Conservation (phyloP, 1,139 yeast genomes). For the Candida sanyaensis region DNA sequence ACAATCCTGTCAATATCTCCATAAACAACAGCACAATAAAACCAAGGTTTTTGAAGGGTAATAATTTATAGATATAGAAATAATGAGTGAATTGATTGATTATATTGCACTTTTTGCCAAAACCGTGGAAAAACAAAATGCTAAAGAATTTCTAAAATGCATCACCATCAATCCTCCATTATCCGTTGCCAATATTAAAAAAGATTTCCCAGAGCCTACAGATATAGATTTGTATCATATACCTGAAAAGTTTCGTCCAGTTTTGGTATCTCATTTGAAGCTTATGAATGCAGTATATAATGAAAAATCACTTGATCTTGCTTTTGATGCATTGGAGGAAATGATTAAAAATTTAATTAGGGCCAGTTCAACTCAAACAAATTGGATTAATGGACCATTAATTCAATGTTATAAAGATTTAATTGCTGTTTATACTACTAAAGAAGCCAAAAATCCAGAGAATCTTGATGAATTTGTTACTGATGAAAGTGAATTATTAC, state of each 20-base stretch:
- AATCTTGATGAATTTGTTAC: slow-evolving; percentile 16
- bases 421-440: slow-evolving; percentile 45
- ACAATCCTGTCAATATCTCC: too few relatives aligned
- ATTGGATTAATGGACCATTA: slow-evolving; percentile 69
- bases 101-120: slow-evolving; percentile 20
- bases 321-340: slow-evolving; percentile 43
- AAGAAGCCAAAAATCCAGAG: slow-evolving; percentile 34
- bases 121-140: slow-evolving; percentile 22
- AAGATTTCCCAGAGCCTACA: slow-evolving; percentile 35
- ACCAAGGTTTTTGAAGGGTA: too few relatives aligned
- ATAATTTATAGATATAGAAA: too few relatives aligned
- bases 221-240: slow-evolving; percentile 42
- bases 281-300: slow-evolving; percentile 41
- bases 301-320: slow-evolving; percentile 34
- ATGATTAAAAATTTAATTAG: slow-evolving; percentile 54
- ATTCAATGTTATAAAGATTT: slow-evolving; percentile 58
- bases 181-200: slow-evolving; percentile 23
- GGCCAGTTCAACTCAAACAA: slow-evolving; percentile 61
- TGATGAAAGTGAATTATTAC: slow-evolving; percentile 14
- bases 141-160: slow-evolving; percentile 22
- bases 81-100: slow-evolving; percentile 12
- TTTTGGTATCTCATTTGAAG: slow-evolving; percentile 35
- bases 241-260: slow-evolving; percentile 39
- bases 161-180: slow-evolving; percentile 37
- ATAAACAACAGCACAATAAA: too few relatives aligned